phyloP scores from a whole-genome alignment of 805 yeast species.

The Cyberlindnera xishuangbannaensis region DNA sequence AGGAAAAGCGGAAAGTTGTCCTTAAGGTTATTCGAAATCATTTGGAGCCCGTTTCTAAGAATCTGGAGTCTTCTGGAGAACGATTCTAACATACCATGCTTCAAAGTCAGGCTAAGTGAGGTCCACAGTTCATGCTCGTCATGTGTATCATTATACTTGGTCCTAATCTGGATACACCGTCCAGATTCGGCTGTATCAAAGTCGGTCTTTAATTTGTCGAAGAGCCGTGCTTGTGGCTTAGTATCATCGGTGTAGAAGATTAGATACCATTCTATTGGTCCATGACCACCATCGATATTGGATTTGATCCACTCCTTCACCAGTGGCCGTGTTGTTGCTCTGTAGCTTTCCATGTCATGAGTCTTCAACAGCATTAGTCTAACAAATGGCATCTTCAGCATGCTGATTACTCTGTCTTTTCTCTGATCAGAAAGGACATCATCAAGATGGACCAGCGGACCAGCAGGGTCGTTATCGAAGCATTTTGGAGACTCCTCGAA shows the following conservation, averaged over 20 bases:
- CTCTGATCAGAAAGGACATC: constrained; percentile 1
- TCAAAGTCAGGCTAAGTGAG: constrained; percentile 38
- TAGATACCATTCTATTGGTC: constrained; percentile 58
- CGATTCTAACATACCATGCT: constrained; percentile 44
- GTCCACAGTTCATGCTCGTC: constrained; percentile 49
- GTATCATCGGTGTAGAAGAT: constrained; percentile 40
- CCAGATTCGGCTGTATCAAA: constrained; percentile 28
- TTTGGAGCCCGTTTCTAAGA: constrained; percentile 2
- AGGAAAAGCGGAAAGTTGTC: constrained; percentile 2
- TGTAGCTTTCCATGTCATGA: constrained; percentile 65
- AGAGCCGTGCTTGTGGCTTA: constrained; percentile 40
- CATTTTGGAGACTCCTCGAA: constrained; percentile 50
- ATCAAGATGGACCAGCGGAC: not conserved
- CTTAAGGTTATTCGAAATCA: constrained; percentile 1
- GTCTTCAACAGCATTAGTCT: constrained; percentile 65
- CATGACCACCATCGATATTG: constrained; percentile 30
- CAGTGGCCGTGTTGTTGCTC: constrained; percentile 75
- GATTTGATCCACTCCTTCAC: constrained; percentile 72
- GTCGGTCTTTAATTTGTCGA: constrained; percentile 51
- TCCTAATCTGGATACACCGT: constrained; percentile 33
- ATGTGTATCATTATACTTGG: constrained; percentile 18
- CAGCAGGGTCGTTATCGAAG: constrained; percentile 15
- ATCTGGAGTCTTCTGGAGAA: constrained; percentile 40
- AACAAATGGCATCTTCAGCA: constrained; percentile 42
- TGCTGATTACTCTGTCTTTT: constrained; percentile 3